Base-by-base conservation (phyloP, 2,329 filamentous ascomycete genomes). In the Colletotrichum sp. region DNA sequence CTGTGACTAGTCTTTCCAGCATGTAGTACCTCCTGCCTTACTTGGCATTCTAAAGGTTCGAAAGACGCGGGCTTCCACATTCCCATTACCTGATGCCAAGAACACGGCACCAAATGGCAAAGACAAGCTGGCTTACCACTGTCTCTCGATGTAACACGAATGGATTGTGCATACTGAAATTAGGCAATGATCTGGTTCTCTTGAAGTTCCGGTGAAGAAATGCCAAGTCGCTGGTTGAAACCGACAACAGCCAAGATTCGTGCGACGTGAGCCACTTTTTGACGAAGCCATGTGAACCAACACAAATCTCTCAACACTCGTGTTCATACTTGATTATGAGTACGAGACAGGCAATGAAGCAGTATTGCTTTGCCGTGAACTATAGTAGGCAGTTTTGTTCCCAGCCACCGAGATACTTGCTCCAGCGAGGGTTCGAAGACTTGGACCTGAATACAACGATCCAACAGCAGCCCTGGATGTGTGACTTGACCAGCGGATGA, bases 361-460 rank as follows among this genome's bases (percentile, higher is more conserved):
- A 21, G 43, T 3, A 21, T 21, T 21, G 3, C 1, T 8, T 52
- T 52, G n/a, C 10, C 3, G 6, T 24, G 6, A 12, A 8, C n/a
- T 12, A 21, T 21, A 5, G 0, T 8, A 52, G 1, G n/a, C 4
- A 24, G 0, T 24, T 13, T 8, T 52, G 0, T 2, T 8, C 6
- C 2, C 10, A 24, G 6, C 0, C 2, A 52, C 12, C 5, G 43
- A 52, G n/a, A 1, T 13, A 24, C 12, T 52, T 21, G 2, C 43
- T 13, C 7, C n/a, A 52, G 43, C 10, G n/a, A 21, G n/a, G n/a
- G 4, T 13, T 21, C 12, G n/a, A 52, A 52, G 12, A 52, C 3
- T 21, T 21, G 43, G 43, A 21, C 43, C 3, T 13, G 43, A 7
- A 3, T 13, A 8, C n/a, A 48, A 21, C 7, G 1, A 21, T 48